Conservation (phyloP, 2,329 filamentous ascomycete genomes). For the Dactylella cylindrospora region DNA sequence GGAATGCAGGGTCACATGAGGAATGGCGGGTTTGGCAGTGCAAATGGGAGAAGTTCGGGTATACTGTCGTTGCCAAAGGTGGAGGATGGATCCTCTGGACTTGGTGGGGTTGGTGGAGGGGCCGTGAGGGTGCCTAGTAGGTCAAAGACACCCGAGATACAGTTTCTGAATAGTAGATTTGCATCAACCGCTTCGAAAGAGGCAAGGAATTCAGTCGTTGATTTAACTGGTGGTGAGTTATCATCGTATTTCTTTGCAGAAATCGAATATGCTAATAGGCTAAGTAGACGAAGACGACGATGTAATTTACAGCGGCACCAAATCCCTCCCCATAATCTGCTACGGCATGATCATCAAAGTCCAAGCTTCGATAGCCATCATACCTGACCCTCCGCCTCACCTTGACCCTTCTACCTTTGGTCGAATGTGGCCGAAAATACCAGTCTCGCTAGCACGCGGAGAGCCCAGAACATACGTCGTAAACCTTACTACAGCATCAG, state of each 20-base stretch:
- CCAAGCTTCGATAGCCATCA: slow-evolving; percentile 29
- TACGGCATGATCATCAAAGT: slow-evolving; percentile 42
- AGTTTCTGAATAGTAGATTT: slow-evolving; percentile 38
- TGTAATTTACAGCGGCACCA: slow-evolving; percentile 36
- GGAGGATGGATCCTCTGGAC: slow-evolving; percentile 21
- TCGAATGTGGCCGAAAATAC: slow-evolving; percentile 42
- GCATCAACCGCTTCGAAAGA: slow-evolving; percentile 24
- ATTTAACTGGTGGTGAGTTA: slow-evolving; percentile 33
- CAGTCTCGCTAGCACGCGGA: slow-evolving; percentile 21
- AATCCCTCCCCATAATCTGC: slow-evolving; percentile 32
- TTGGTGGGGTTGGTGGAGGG: too few relatives aligned
- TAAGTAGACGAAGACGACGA: slow-evolving; percentile 40
- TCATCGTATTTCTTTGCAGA: neutral
- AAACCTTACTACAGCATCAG: slow-evolving; percentile 34
- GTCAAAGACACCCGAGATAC: slow-evolving; percentile 38
- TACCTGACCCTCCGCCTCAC: slow-evolving; percentile 35
- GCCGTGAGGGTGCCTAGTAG: slow-evolving; percentile 15
- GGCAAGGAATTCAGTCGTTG: slow-evolving; percentile 20
- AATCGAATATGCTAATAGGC: neutral
- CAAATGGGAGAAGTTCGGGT: slow-evolving; percentile 19
- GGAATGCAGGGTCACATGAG: too few relatives aligned
- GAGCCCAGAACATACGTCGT: slow-evolving; percentile 32
- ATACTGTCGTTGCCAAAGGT: slow-evolving; percentile 15
- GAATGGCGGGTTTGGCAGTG: slow-evolving; percentile 6
- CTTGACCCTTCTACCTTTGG: slow-evolving; percentile 36